Base-by-base conservation (phyloP, 305 asterid species). In the Plantago coronopus region DNA sequence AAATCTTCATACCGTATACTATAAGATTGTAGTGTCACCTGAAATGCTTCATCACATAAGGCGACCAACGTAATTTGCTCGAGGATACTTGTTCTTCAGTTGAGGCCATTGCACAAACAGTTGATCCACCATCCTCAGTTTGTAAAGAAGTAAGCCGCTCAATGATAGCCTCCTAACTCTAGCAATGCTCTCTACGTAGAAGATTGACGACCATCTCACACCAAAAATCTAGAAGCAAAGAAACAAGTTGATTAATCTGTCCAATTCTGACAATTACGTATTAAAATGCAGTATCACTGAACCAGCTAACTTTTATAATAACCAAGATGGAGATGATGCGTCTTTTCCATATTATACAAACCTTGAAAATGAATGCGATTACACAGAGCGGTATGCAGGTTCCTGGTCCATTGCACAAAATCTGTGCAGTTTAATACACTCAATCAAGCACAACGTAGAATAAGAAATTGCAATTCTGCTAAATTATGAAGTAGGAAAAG, bases 351-450 rank as follows among this genome's bases (percentile, higher is more conserved):
- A 59, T 18, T n/a, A 9, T 59, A 49, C 83, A 66, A 51, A 87
- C 96, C 95, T 84, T 86, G 72, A 83, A 78, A 57, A 81, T 7
- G 74, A 84, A 83, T 37, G 95, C 88, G 61, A 88, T 84, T 38
- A 59, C 78, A 69, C 96, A 88, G 18, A 91, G 77, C 0, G 91
- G 97, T 62, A 69, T 68, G 66, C 98, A 88, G 10, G 98, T 91
- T 62, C 98, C 98, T 46, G 98, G 98, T 22, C 98, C 98, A 66
- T 88, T 91, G 79, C 96, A 86, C 54, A 91, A 75, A 67, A 91
- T 83, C 97, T 90, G 86, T 54, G 63, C 10, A 43, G 57, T 8
- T 59, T 50, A 69, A 21, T 23, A 56, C 23, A 38, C 54, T 55
- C 54, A 66, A 53, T 57, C 27, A 59, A 40, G 44, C 38, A 38